phyloP scores from a whole-genome alignment of 495 filamentous ascomycete genomes.

The Amorphotheca resinae region DNA sequence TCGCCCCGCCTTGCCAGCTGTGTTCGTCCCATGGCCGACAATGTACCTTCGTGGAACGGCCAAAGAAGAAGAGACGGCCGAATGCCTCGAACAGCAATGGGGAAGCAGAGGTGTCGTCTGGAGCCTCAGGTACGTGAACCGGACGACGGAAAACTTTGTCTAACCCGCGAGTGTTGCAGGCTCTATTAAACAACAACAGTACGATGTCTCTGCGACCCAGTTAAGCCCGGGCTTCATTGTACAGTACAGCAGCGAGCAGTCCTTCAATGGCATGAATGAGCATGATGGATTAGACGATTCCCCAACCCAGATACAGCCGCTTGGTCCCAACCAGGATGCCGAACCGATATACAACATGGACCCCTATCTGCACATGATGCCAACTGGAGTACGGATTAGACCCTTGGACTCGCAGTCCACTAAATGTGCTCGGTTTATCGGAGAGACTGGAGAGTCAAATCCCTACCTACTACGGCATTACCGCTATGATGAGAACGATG shows the following conservation, averaged over 20 bases:
- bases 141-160: neutral
- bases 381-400: conserved; percentile 7
- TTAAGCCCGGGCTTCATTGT: conserved; percentile 18
- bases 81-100: conserved; percentile 11
- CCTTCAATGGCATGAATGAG: conserved; percentile 13
- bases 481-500: conserved; percentile 20
- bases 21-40: conserved; percentile 23
- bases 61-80: conserved; percentile 20
- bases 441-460: conserved; percentile 21
- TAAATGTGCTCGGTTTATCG: conserved; percentile 15
- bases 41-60: conserved; percentile 26
- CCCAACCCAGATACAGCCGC: conserved; percentile 13
- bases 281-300: conserved; percentile 10
- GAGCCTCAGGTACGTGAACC: conserved; percentile 11
- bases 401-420: conserved; percentile 16
- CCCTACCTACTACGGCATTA: conserved; percentile 21
- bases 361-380: conserved; percentile 17
- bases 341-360: conserved; percentile 17
- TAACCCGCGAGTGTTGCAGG: neutral
- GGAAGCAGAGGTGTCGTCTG: conserved; percentile 5
- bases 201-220: conserved; percentile 11
- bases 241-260: conserved; percentile 15
- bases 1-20: conserved; percentile 21
- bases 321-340: conserved; percentile 6
- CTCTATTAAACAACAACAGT: conserved; percentile 11